Evolutionary conservation across 257 asterid species (phyloP), one percentile per base, ranked within the genome.

Genomic region (Mentha longifolia): DNA sequence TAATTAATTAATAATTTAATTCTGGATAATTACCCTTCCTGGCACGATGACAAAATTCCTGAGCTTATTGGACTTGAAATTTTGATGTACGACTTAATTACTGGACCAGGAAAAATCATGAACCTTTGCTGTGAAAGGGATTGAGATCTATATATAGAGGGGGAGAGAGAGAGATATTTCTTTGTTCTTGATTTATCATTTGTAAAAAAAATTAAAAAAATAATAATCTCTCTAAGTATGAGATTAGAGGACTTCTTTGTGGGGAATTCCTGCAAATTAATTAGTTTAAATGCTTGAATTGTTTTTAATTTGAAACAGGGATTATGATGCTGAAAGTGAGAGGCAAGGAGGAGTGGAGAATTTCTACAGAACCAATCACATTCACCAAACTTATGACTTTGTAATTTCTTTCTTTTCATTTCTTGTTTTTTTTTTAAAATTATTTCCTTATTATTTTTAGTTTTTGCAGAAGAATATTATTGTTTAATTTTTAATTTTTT

Each of bases 261-360:
- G 68, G 42, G 45, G 30, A 30, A 22, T 35, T 33, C 2, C 31
- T 28, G 3, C 31, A 28, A 28, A 28, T 28, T 28, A 28, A 28
- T 28, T 28, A 28, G 31, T 31, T 57, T 17, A 19, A 3, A 39
- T n/a, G 8, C 0, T 47, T 19, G 6, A 12, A 20, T 47, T 47
- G 3, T 25, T 59, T 49, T 57, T 50, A 30, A 9, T 51, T 25
- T 52, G 22, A 71, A 77, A 65, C 84, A 89, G 98, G 89, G 96
- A 90, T 73, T 92, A 90, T 79, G 79, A 85, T 45, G 91, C 79
- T 50, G 85, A 85, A 61, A 87, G 87, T 81, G 88, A 78, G 46
- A 90, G 97, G 83, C 97, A 85, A 73, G 81, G 70, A 80, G 89
- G 86, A 43, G 98, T 88, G 50, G 97, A 90, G 68, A 54, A 1